phyloP scores from a whole-genome alignment of 2,329 filamentous ascomycete genomes.

The Catunica adiposa region DNA sequence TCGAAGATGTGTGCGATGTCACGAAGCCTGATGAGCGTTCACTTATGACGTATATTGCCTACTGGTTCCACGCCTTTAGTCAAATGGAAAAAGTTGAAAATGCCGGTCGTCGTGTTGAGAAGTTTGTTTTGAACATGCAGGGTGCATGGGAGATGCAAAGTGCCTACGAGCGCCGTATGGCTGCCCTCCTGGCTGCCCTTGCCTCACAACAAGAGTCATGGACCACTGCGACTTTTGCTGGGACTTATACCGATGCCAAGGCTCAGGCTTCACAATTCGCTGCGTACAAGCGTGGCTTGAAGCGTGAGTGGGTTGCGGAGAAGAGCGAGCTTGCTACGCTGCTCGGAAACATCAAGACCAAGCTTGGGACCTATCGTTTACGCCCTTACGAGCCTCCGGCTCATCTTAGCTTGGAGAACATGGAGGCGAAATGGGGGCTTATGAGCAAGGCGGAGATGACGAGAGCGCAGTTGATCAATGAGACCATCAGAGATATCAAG shows the following conservation, averaged over 20 bases:
- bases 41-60: constrained; percentile 98
- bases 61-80: constrained; percentile 99
- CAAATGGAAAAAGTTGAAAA: constrained; percentile 99
- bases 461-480: constrained; percentile 87
- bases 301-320: constrained; percentile 92
- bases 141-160: constrained; percentile 99
- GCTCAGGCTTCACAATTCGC: constrained; percentile 67
- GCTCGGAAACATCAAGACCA: constrained; percentile 96
- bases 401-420: constrained; percentile 63
- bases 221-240: constrained; percentile 69
- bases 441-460: constrained; percentile 73
- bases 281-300: constrained; percentile 77
- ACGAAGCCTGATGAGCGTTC: constrained; percentile 89
- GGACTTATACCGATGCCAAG: constrained; percentile 86
- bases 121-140: constrained; percentile 98
- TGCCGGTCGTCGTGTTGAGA: constrained; percentile 86
- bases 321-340: constrained; percentile 89
- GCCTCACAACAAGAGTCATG: constrained; percentile 56
- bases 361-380: constrained; percentile 84
- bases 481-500: constrained; percentile 97
- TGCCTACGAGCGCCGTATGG: constrained; percentile 83
- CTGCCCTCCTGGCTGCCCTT: constrained; percentile 60
- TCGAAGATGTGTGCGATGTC: constrained; percentile 96
- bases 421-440: constrained; percentile 67
- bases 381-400: constrained; percentile 79